These are phyloP conservation scores for Backusella tarrabulga DNA, from an alignment of 192 early-diverging fungal genomes.

Conservation along the genomic window DNA sequence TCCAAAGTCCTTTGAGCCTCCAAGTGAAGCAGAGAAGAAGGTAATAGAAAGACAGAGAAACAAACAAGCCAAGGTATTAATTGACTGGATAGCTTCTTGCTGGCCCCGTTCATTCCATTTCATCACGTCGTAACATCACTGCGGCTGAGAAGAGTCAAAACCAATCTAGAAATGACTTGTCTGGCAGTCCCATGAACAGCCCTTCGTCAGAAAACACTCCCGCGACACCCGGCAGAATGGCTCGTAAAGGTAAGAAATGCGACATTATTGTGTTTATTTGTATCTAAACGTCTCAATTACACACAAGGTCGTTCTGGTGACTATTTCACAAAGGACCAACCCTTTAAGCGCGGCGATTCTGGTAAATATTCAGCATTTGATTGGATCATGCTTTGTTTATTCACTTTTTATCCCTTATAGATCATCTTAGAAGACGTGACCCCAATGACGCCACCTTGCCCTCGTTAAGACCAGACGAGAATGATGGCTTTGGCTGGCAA, in stretches of 20 bases:
- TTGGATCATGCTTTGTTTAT: neutral
- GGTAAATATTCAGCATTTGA: neutral
- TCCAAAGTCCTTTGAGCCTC: conserved; percentile 54
- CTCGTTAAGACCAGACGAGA: neutral
- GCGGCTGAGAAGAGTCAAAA: conserved; percentile 9
- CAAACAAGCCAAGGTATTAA: neutral
- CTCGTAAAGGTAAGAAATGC: conserved; percentile 7
- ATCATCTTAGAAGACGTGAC: conserved; percentile 4
- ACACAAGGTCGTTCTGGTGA: conserved; percentile 10
- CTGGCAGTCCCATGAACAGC: conserved; percentile 19
- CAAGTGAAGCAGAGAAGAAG: conserved; percentile 57
- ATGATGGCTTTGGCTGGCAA: neutral
- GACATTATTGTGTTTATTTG: too few species aligned
- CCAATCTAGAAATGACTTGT: neutral
- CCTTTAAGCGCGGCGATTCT: conserved; percentile 2
- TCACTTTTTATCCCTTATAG: neutral
- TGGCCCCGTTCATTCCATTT: conserved; percentile 29
- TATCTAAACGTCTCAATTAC: neutral
- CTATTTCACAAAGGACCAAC: conserved; percentile 9
- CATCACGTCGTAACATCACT: conserved; percentile 25
- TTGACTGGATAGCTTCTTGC: conserved; percentile 16
- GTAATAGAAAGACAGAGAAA: conserved; percentile 29
- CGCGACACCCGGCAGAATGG: neutral
- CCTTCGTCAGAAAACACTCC: conserved; percentile 22
- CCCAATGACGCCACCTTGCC: neutral